Evolutionary conservation across 2,329 filamentous ascomycete genomes (phyloP).

Genomic region (Epichloe sibirici): DNA sequence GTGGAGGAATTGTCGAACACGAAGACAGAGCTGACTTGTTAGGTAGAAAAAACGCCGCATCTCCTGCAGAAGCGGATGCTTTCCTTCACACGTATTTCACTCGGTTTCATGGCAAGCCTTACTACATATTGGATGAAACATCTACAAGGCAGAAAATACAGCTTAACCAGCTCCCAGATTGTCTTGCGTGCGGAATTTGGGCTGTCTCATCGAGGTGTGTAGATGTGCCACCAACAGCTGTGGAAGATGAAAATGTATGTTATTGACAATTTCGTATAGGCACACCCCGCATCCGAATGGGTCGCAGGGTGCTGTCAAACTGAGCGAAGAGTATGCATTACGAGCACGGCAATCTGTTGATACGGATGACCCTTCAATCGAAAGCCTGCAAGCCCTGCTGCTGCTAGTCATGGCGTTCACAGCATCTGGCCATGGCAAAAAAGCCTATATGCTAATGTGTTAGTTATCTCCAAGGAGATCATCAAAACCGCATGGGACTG

Average conservation of each 20-base stretch:
- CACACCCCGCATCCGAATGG: slow-evolving; percentile 57
- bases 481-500: not conserved
- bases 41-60: slow-evolving; percentile 32
- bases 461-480: slow-evolving; percentile 12
- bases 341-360: slow-evolving; percentile 60
- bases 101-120: slow-evolving; percentile 71
- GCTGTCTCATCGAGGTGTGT: slow-evolving; percentile 50
- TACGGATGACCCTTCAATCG: slow-evolving; percentile 68
- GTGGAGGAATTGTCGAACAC: not conserved
- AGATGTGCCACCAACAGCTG: slow-evolving; percentile 1
- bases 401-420: slow-evolving; percentile 66
- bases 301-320: slow-evolving; percentile 52
- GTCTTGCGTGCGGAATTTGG: slow-evolving; percentile 44
- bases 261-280: slow-evolving; percentile 21
- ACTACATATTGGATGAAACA: slow-evolving; percentile 68
- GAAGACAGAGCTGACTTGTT: not conserved
- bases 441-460: slow-evolving; percentile 78
- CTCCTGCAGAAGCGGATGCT: slow-evolving; percentile 42
- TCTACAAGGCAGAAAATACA: slow-evolving; percentile 61
- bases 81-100: slow-evolving; percentile 70
- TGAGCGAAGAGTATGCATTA: slow-evolving; percentile 62
- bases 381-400: slow-evolving; percentile 63
- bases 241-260: not conserved
- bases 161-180: slow-evolving; percentile 49
- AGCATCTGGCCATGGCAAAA: slow-evolving; percentile 68